Base-by-base conservation (phyloP, 495 filamentous ascomycete species). In the Hyaloscypha variabilis region DNA sequence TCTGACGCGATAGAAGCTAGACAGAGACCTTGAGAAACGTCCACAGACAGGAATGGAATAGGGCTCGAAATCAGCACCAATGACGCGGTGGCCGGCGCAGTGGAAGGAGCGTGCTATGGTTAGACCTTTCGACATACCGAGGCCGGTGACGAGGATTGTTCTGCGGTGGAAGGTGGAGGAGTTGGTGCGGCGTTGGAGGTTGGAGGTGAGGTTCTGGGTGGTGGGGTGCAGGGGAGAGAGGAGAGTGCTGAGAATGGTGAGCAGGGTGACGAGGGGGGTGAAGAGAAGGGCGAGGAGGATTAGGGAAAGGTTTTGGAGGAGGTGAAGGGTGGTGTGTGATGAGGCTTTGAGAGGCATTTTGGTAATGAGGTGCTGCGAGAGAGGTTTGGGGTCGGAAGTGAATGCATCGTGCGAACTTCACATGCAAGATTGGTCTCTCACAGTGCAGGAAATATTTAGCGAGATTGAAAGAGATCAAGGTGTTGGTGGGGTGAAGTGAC, bases 51-150 rank as follows among this genome's bases (percentile, higher is more conserved):
- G 75, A 10, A 79, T 75, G 34, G 67, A 59, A 19, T 62, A 51
- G 17, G 82, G 78, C 30, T 83, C 79, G 58, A 91, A 85, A 69
- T 91, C 90, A 2, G 88, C 88, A 3, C 90, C 91, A 31, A 93
- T 83, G 46, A 93, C 89, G 31, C 78, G 80, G 73, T 93, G 89
- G 8, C 89, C 88, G 1, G 84, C 80, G 39, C 80, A 71, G 63
- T 87, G 79, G 77, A 92, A 91, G 6, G 83, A 68, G 23, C 91
- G 84, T 19, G 90, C 88, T 5, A 94, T 68, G 0, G 77, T 72
- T 0, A 93, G 77, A 29, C 89, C 90, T 69, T 90, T 90, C n/a
- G 82, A 74, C 75, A 90, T 92, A 31, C 84, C 81, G 2, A 92
- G 76, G 23, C 90, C 90, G 0, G 89, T 92, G 51, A 93, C 80